These are phyloP conservation scores for Phaffia australis DNA, from an alignment of 768 basidiomycete species.

Conservation along the genomic window DNA sequence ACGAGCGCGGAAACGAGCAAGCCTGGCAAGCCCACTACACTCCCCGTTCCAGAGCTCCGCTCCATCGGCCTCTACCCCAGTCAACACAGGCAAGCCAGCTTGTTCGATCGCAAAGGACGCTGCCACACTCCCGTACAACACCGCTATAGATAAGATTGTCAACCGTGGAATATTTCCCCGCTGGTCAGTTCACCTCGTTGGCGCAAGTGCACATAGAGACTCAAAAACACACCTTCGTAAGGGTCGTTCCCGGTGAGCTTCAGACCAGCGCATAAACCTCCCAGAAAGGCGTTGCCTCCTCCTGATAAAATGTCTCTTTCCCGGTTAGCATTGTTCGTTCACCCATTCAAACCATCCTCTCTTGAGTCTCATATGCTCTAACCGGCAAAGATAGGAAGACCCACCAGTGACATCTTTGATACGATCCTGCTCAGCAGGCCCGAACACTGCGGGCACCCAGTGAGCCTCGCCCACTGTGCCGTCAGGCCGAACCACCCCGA, in stretches of 20 bases:
- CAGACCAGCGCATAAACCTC: conserved; percentile 16
- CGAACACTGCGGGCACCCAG: conserved; percentile 22
- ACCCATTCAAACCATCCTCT: no score
- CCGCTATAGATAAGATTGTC: conserved; percentile 1
- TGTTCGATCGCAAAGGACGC: conserved; percentile 26
- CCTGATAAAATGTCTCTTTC: neutral
- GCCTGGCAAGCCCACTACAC: neutral
- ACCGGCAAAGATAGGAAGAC: neutral
- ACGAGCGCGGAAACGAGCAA: neutral
- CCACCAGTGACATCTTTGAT: conserved; percentile 21
- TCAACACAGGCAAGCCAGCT: conserved; percentile 7
- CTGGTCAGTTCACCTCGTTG: no score
- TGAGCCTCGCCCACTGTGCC: neutral
- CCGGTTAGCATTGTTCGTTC: neutral
- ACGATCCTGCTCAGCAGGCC: conserved; percentile 13
- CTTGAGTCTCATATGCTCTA: no score
- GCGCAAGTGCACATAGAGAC: no score
- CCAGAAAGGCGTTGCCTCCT: conserved; percentile 23
- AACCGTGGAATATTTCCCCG: no score
- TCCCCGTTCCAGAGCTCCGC: conserved; percentile 10
- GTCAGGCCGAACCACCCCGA: neutral
- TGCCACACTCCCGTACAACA: conserved; percentile 17
- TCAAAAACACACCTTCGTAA: conserved; percentile 8
- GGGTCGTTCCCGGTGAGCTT: conserved; percentile 6
- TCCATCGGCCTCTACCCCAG: neutral